These are phyloP conservation scores for Tetradesmus obliquus DNA, from an alignment of 139 green algal species.

Conservation along the genomic window DNA sequence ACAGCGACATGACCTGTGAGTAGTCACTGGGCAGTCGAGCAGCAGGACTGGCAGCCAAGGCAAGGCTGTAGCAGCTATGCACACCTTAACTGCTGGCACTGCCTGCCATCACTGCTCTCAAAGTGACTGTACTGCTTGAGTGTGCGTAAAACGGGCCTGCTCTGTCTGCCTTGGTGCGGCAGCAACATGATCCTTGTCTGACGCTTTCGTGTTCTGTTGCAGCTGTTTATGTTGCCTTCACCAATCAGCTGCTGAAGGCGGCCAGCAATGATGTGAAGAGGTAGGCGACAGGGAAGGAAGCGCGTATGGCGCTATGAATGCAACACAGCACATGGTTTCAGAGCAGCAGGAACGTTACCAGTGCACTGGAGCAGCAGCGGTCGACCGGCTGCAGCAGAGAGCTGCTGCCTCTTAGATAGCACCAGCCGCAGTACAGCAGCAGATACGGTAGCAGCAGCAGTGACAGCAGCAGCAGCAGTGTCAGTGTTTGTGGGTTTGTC, in stretches of 20 bases:
- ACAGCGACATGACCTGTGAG: conserved; percentile 36
- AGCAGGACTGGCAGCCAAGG: not conserved
- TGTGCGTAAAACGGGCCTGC: not conserved
- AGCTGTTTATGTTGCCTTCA: conserved; percentile 41
- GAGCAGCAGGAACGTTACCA: no score
- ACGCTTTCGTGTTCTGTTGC: not conserved
- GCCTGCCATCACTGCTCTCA: not conserved
- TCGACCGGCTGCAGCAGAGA: no score
- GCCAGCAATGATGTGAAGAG: conserved; percentile 27
- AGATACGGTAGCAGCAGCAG: not conserved
- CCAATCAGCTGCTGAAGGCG: conserved; percentile 14
- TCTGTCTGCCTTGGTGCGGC: not conserved
- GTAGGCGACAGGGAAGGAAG: not conserved
- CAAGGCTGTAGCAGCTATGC: not conserved
- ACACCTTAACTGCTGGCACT: not conserved
- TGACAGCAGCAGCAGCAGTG: no score
- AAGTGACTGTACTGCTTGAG: not conserved
- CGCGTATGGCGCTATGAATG: no score
- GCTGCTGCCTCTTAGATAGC: no score
- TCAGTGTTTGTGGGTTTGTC: no score
- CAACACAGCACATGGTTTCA: no score
- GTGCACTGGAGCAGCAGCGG: no score
- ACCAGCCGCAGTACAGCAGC: not conserved
- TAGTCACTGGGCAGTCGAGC: not conserved
- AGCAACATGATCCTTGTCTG: not conserved